Evolutionary conservation across 768 basidiomycete species (phyloP).

Genomic region (Porpolomopsis calyptriformis): DNA sequence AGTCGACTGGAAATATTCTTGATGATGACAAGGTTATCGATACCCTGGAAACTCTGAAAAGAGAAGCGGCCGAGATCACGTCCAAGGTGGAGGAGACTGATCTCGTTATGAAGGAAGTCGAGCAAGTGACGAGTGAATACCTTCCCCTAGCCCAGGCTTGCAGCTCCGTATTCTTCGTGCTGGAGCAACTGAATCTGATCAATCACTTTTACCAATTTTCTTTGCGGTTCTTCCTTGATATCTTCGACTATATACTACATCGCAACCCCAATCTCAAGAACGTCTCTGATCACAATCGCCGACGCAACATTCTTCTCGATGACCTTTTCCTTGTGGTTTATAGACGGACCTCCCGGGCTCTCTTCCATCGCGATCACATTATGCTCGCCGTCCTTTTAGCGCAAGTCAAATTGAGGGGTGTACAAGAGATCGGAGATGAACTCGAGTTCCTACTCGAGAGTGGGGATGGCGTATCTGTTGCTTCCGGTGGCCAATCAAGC

Average conservation of each 20-base stretch:
- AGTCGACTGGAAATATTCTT: constrained; percentile 92
- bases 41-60: constrained; percentile 89
- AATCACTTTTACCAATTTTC: constrained; percentile 99
- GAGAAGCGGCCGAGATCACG: constrained; percentile 93
- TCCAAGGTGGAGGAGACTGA: constrained; percentile 96
- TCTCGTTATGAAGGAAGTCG: constrained; percentile 90
- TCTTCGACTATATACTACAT: constrained; percentile 90
- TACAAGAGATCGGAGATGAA: constrained; percentile 75
- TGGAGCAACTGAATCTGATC: constrained; percentile 88
- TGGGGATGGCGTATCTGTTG: constrained; percentile 49
- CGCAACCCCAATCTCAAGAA: constrained; percentile 84
- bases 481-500: constrained; percentile 22
- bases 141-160: constrained; percentile 90
- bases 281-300: constrained; percentile 58
- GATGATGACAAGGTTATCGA: constrained; percentile 98
- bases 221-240: constrained; percentile 93
- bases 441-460: constrained; percentile 89
- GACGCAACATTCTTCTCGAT: constrained; percentile 71
- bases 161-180: constrained; percentile 92
- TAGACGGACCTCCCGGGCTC: constrained; percentile 78
- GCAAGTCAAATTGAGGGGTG: constrained; percentile 74
- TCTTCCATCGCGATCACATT: constrained; percentile 83
- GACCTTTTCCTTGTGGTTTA: constrained; percentile 88
- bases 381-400: constrained; percentile 86
- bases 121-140: constrained; percentile 91